A percentile compares a stretch with the other conserved stretches of the same genome.
Evolutionary conservation across 164 flowering plant genomes (phyloP).

Genomic region (Chimonanthus praecox): DNA sequence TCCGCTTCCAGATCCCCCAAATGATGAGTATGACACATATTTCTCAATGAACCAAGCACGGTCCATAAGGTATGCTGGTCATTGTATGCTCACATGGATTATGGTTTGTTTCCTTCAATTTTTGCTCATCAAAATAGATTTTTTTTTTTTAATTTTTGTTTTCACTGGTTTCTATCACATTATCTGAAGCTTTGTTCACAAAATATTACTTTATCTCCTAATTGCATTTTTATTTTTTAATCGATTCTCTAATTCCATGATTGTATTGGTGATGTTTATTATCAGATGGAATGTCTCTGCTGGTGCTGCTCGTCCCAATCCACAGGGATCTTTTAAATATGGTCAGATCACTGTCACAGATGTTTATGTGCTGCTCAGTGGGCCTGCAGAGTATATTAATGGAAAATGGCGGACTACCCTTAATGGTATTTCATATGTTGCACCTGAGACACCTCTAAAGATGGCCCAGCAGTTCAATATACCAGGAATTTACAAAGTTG

Average conservation of each 20-base stretch:
- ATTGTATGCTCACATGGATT: neutral
- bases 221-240: neutral
- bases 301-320: constrained; percentile 97
- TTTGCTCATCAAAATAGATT: neutral
- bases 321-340: constrained; percentile 92
- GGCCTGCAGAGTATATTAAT: constrained; percentile 70
- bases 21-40: constrained; percentile 55
- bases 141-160: neutral
- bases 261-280: constrained; percentile 9
- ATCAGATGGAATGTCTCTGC: constrained; percentile 89
- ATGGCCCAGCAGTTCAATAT: constrained; percentile 77
- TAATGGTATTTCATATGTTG: constrained; percentile 72
- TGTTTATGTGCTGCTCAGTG: constrained; percentile 60
- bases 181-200: constrained; percentile 7
- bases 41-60: constrained; percentile 94
- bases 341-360: constrained; percentile 87
- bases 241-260: constrained; percentile 1
- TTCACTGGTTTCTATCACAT: constrained; percentile 1
- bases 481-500: constrained; percentile 78
- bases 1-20: constrained; percentile 87
- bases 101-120: neutral
- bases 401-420: constrained; percentile 72
- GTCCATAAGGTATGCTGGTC: constrained; percentile 73
- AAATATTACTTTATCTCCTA: neutral
- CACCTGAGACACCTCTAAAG: constrained; percentile 80